Percentiles rank a stretch among this genome's conserved stretches.
Evolutionary conservation across 306 rosid species (phyloP).

Genomic region (Gleditsia sinensis): DNA sequence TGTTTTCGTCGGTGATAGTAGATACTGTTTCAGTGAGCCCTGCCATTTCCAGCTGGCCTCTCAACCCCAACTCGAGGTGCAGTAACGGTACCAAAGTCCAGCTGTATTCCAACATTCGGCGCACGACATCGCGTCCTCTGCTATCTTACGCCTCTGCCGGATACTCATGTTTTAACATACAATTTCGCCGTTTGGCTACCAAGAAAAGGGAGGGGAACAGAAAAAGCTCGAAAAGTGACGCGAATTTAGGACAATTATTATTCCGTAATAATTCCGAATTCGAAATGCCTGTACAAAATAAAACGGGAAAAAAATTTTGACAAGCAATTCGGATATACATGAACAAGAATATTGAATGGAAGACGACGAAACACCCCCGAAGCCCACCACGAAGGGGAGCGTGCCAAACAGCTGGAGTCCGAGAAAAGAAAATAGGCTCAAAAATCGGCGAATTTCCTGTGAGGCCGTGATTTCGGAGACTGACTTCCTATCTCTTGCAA

Average conservation of each 20-base stretch:
- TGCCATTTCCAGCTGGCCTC: slow-evolving; percentile 42
- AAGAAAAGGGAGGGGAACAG: neutral
- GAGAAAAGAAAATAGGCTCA: neutral
- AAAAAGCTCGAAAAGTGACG: too few relatives aligned
- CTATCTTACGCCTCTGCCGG: neutral
- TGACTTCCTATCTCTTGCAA: slow-evolving; percentile 44
- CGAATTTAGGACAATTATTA: neutral
- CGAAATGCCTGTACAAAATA: slow-evolving; percentile 17
- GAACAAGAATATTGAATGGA: slow-evolving; percentile 26
- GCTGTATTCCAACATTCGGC: slow-evolving; percentile 38
- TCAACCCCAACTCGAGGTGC: slow-evolving; percentile 34
- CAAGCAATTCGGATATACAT: slow-evolving; percentile 19
- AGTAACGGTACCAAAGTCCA: slow-evolving; percentile 52
- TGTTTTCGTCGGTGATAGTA: neutral
- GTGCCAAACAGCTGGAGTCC: neutral
- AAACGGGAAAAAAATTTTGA: neutral
- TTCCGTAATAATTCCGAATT: neutral
- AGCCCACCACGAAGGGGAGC: neutral
- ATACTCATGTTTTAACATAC: neutral
- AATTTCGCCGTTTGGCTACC: neutral
- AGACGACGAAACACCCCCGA: neutral
- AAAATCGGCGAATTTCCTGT: slow-evolving; percentile 61
- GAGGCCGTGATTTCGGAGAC: slow-evolving; percentile 43
- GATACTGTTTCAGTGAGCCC: neutral
- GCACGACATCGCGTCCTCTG: neutral